phyloP scores from a whole-genome alignment of 352 stramenopile species.

The Globisporangium barbulae region DNA sequence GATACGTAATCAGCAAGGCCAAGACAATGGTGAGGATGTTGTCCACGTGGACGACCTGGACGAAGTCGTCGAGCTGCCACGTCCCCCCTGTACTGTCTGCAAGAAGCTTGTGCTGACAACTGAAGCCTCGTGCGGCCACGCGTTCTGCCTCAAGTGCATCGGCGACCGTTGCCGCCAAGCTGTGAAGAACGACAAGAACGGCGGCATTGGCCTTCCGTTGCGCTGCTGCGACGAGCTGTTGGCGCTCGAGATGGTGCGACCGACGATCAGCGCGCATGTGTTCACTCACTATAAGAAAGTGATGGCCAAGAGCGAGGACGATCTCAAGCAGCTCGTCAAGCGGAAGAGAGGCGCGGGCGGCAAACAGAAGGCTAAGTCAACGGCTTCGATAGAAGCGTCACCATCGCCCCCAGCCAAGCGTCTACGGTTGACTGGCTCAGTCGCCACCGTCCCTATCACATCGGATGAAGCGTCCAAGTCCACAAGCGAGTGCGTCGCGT shows the following conservation, averaged over 20 bases:
- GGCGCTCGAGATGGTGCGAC: conserved; percentile 28
- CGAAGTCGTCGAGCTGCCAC: conserved; percentile 2
- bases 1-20: neutral
- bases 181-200: conserved; percentile 26
- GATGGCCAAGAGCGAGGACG: conserved; percentile 19
- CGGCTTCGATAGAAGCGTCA: neutral
- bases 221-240: conserved; percentile 37
- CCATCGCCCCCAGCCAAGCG: neutral
- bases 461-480: neutral
- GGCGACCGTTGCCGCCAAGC: conserved; percentile 21
- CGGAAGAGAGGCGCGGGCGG: neutral
- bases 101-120: conserved; percentile 10
- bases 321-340: neutral
- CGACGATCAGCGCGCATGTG: conserved; percentile 20
- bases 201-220: conserved; percentile 23
- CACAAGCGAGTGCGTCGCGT: conserved; percentile 7
- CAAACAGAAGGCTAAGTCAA: conserved; percentile 14
- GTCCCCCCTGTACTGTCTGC: neutral
- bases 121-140: conserved; percentile 17
- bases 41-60: neutral
- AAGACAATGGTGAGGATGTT: neutral
- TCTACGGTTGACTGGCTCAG: neutral
- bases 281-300: conserved; percentile 35
- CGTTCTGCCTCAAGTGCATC: conserved; percentile 38
- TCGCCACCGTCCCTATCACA: conserved; percentile 16